Evolutionary conservation across 2,329 filamentous ascomycete species (phyloP), one percentile per base, ranked within the genome.

Genomic region (Nothophaeocryptopus gaeumannii): DNA sequence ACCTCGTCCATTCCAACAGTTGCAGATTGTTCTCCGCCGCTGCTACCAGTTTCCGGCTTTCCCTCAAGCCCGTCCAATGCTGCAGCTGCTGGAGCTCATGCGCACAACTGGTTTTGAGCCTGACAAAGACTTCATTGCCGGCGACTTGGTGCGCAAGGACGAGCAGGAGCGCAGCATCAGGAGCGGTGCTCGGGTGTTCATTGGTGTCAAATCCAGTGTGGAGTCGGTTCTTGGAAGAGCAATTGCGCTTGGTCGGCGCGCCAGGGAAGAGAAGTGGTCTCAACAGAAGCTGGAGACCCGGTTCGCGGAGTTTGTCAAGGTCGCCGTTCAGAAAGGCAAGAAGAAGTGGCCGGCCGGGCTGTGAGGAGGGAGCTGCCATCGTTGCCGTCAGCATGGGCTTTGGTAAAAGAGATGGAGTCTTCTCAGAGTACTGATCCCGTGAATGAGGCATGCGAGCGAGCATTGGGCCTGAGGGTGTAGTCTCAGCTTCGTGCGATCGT

Each of bases 81-180:
- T 26, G 7, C 7, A 7, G 3, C 26, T 56, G 5, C 43, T 54
- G 9, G 43, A 53, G 29, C 16, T 50, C 14, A 54, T 56, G 45
- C 43, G 51, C 20, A 39, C 26, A 12, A 46, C 34, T 12, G 40
- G 47, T 8, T 56, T 53, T 12, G 54, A 56, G 35, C 53, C 53
- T 13, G 39, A 47, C 26, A 39, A 33, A 11, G 14, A 14, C 8
- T 42, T 38, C 14, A 7, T 37, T n/a, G 13, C 20, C 2, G 40
- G 35, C 5, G 26, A 45, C 11, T 16, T n/a, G 7, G 11, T 36
- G 2, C 30, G 26, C 1, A 16, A n/a, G 9, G 45, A 45, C 5
- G 40, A 32, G 35, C 48, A 45, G 36, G 36, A 9, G 7, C 30
- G 45, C 35, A 49, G 50, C 15, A 45, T 48, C 14, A 20, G n/a